Percentiles rank a stretch among this genome's conserved stretches.
These are phyloP conservation scores for Lobosporangium transversale DNA, from an alignment of 192 early-diverging fungal species.

Conservation along the genomic window DNA sequence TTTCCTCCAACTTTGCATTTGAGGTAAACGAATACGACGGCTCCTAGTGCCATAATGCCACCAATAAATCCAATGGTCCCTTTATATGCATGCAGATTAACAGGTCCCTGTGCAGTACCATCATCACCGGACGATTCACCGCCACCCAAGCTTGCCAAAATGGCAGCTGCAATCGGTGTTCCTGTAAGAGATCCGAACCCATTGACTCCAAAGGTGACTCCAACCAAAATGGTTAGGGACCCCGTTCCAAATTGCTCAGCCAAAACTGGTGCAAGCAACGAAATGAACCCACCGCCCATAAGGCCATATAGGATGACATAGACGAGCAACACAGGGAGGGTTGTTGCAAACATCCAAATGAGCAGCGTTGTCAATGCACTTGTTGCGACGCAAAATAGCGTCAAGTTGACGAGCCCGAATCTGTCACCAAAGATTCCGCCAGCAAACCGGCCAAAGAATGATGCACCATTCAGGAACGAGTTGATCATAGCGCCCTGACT, in stretches of 20 bases:
- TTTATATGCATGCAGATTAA: slow-evolving; percentile 11
- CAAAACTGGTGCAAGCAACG: slow-evolving; percentile 43
- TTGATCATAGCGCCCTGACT: slow-evolving; percentile 47
- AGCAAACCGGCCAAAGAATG: slow-evolving; percentile 58
- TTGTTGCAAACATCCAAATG: slow-evolving; percentile 59
- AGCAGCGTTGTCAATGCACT: slow-evolving; percentile 57
- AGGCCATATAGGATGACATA: slow-evolving; percentile 61
- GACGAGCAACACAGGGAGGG: slow-evolving; percentile 45
- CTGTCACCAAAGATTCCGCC: slow-evolving; percentile 59
- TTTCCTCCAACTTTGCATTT: slow-evolving; percentile 39
- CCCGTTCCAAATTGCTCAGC: slow-evolving; percentile 54
- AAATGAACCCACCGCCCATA: slow-evolving; percentile 59
- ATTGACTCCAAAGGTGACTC: slow-evolving; percentile 55
- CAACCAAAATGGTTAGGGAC: slow-evolving; percentile 53
- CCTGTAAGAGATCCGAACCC: slow-evolving; percentile 56
- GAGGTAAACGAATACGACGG: slow-evolving; percentile 15
- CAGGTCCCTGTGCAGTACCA: not conserved
- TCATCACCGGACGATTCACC: not conserved
- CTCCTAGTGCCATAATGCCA: slow-evolving; percentile 21
- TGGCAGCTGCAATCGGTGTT: slow-evolving; percentile 51
- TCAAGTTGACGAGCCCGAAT: slow-evolving; percentile 56
- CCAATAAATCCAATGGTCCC: slow-evolving; percentile 40
- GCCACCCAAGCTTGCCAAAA: slow-evolving; percentile 27
- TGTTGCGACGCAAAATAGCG: slow-evolving; percentile 45
- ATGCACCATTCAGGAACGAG: slow-evolving; percentile 58